Evolutionary conservation across 2,329 filamentous ascomycete species (phyloP), one percentile per base, ranked within the genome.

Genomic region (Penicillium hordei): DNA sequence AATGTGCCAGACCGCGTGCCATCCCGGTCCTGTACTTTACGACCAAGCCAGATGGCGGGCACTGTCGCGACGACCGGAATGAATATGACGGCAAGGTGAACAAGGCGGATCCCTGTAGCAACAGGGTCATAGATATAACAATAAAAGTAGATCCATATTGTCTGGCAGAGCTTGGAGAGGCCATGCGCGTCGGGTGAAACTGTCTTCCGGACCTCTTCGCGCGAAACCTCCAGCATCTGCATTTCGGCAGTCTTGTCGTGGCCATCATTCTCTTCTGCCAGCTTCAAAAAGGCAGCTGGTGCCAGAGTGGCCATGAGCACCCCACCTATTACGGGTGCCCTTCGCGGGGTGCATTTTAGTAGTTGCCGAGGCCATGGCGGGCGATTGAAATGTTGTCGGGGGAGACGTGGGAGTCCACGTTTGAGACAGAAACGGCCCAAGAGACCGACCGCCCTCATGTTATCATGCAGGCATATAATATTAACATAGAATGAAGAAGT

Each of bases 61-160:
- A 96, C 85, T 0, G 90, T 83, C 1, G 89, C 72, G 52, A 99
- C 86, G 42, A 99, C 92, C 0, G 94, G 94, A 21, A 97, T 87
- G 70, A 99, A 99, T 55, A 99, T 94, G 58, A 89, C 75, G 48
- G 91, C 85, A 5, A 99, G 80, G 70, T 97, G 91, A 19, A 97
- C 75, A 67, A 99, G 95, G n/a, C 94, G 85, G 46, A 93, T 74
- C 0, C 90, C 90, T 0, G 93, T 99, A 55, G 89, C 92, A 27
- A 97, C 74, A 0, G 94, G 93, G 74, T 99, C 94, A 55, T 76
- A 78, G 21, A 79, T 63, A 60, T 76, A 79, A 54, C 69, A 70
- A 67, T 96, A 90, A 38, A 94, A 63, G 55, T 89, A 84, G 31
- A 91, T 80, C 57, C 88, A 79, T 29, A 90, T 68, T 13, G 80